Base-by-base conservation (phyloP, 148 eudicot species). In the Vaccinium vitisidaea region DNA sequence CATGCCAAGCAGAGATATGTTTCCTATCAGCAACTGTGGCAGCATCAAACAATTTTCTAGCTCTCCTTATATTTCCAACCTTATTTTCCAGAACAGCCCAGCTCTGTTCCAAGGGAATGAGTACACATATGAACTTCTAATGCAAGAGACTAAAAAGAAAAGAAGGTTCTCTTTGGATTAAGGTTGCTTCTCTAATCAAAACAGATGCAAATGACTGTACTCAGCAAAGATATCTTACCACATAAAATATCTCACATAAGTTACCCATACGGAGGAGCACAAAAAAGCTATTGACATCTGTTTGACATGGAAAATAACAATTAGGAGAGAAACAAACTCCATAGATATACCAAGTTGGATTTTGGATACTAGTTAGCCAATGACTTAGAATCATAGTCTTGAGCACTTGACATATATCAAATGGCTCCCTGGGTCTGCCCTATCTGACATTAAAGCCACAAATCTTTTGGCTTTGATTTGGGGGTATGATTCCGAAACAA, bases 1-100 rank as follows among this genome's bases (percentile, higher is more conserved):
- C 99, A 88, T 97, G 99, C 99, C 99, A 97, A 6, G 96, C 99
- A 75, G 98, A 98, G 86, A 95, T 87, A 83, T 97, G 99, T 87
- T 80, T 97, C 92, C 92, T 97, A 80, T 95, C 96, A 69, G 99
- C 98, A 88, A 97, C 99, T 77, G 99, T 97, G 85, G 99, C 94
- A 18, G 99, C 99, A 83, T 97, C 99, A 84, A 97, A 97, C 79
- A 97, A 67, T 84, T 95, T 94, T 86, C 98, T 84, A 30, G 99
- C 98, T 90, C 88, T 95, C 89, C 98, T 92, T 50, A 89, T 86
- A 73, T 94, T 95, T 13, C 99, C 98, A 88, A 92, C 67, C 87
- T 90, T 93, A 83, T 87, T 94, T 84, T 97, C 99, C 82, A 97
- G 89, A 89, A 95, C 95, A 83, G 98, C 99, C 99, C 98, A 95